Percentiles rank a stretch among this genome's conserved stretches.
Conservation (phyloP, 768 basidiomycete genomes). For the Saitozyma podzolica region DNA sequence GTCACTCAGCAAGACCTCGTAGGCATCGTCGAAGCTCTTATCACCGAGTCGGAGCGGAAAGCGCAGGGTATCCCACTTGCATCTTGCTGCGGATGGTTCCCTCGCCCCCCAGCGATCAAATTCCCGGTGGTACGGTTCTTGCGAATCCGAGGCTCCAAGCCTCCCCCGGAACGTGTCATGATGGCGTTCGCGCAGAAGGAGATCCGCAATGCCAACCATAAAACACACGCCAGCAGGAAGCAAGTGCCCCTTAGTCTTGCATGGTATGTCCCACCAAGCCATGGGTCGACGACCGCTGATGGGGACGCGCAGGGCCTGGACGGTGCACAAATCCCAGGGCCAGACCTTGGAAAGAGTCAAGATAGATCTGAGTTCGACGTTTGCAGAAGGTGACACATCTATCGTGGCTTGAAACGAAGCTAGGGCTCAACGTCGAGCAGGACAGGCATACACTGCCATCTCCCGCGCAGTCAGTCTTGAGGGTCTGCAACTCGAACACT, state of each 20-base stretch:
- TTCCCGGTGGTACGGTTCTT: too few relatives aligned
- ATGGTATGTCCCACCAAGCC: conserved; percentile 54
- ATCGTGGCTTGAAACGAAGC: too few relatives aligned
- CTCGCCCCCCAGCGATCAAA: too few relatives aligned
- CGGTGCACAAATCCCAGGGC: conserved; percentile 35
- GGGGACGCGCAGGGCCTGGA: conserved; percentile 11
- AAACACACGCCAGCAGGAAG: conserved; percentile 25
- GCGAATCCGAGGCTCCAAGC: neutral
- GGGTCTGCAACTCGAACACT: too few relatives aligned
- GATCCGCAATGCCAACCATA: conserved; percentile 27
- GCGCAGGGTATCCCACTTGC: too few relatives aligned
- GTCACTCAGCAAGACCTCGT: too few relatives aligned
- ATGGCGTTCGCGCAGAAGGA: conserved; percentile 25
- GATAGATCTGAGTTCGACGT: conserved; percentile 83
- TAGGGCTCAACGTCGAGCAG: too few relatives aligned
- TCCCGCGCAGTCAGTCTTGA: too few relatives aligned
- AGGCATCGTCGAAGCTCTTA: too few relatives aligned
- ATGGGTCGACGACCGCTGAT: neutral
- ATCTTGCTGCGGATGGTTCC: too few relatives aligned
- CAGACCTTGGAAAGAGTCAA: conserved; percentile 78
- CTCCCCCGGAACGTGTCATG: conserved; percentile 9
- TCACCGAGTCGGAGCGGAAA: too few relatives aligned
- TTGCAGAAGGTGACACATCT: conserved; percentile 57
- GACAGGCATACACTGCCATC: too few relatives aligned
- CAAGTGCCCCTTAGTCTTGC: conserved; percentile 83